Evolutionary conservation across 768 basidiomycete species (phyloP).

Genomic region (Mycena belliarum): DNA sequence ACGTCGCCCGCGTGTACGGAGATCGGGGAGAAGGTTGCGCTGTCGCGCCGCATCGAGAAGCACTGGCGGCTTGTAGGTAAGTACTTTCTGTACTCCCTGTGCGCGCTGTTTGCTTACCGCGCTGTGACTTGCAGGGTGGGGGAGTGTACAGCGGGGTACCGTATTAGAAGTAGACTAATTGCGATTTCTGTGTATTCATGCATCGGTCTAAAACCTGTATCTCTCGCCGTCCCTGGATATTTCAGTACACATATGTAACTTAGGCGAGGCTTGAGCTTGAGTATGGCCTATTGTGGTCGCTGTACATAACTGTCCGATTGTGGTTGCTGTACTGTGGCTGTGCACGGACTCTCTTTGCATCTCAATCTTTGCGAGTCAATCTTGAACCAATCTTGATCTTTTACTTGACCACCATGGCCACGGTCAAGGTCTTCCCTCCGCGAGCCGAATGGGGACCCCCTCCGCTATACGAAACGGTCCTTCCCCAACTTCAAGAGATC

Average conservation of each 20-base stretch:
- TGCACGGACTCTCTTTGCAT: too few species aligned
- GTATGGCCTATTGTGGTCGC: too few species aligned
- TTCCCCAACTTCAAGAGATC: not conserved
- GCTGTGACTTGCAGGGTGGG: slow-evolving; percentile 51
- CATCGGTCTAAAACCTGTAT: not conserved
- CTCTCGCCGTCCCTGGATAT: too few species aligned
- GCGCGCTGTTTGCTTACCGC: not conserved
- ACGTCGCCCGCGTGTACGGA: slow-evolving; percentile 96
- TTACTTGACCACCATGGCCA: not conserved
- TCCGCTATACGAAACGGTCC: slow-evolving; percentile 2
- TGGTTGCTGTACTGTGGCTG: too few species aligned
- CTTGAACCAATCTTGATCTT: too few species aligned
- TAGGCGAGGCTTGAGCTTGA: too few species aligned
- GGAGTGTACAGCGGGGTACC: slow-evolving; percentile 84
- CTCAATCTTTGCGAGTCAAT: too few species aligned
- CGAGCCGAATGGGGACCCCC: slow-evolving; percentile 5
- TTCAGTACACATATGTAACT: too few species aligned
- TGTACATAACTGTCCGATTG: too few species aligned
- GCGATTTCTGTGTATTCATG: slow-evolving; percentile 11
- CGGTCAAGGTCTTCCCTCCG: slow-evolving; percentile 9
- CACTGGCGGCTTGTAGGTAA: slow-evolving; percentile 95
- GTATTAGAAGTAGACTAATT: slow-evolving; percentile 74
- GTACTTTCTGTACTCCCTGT: slow-evolving; percentile 30
- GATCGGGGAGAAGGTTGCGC: slow-evolving; percentile 95
- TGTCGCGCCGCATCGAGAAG: slow-evolving; percentile 94